A percentile compares a stretch with the other conserved stretches of the same genome.
Conservation (phyloP, 2,329 filamentous ascomycete genomes). For the Fusarium ramigenum region DNA sequence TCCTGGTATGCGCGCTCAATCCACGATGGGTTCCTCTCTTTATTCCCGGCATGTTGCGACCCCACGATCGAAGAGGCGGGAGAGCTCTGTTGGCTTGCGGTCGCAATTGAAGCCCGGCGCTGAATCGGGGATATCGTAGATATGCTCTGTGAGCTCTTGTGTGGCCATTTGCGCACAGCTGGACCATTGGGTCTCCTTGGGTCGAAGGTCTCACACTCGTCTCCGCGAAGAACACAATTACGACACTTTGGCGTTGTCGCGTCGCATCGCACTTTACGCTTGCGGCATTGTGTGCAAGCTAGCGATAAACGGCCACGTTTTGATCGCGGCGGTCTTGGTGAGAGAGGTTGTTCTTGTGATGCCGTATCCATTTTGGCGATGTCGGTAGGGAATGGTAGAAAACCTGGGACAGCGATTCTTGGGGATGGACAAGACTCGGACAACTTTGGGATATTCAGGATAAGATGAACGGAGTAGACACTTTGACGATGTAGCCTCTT, state of each 20-base stretch:
- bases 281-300: slow-evolving; percentile 34
- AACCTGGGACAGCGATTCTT: not conserved
- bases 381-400: not conserved
- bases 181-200: slow-evolving; percentile 33
- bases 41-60: slow-evolving; percentile 15
- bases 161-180: slow-evolving; percentile 34
- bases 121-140: not conserved
- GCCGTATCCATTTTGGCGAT: not conserved
- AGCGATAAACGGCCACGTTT: slow-evolving; percentile 29
- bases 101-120: slow-evolving; percentile 20
- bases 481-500: not conserved
- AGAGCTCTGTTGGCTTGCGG: slow-evolving; percentile 31
- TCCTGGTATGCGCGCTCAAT: slow-evolving; percentile 36
- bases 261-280: slow-evolving; percentile 37
- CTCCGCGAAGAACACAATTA: slow-evolving; percentile 36
- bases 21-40: slow-evolving; percentile 29
- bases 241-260: slow-evolving; percentile 37
- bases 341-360: slow-evolving; percentile 8
- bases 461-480: not conserved
- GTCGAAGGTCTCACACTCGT: slow-evolving; percentile 33
- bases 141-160: slow-evolving; percentile 12
- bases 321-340: slow-evolving; percentile 18
- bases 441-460: too few relatives aligned
- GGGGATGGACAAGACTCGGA: fast-evolving
- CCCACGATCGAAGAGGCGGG: slow-evolving; percentile 25